Evolutionary conservation across 2,329 filamentous ascomycete genomes (phyloP).

Genomic region (Emydomyces testavorans): DNA sequence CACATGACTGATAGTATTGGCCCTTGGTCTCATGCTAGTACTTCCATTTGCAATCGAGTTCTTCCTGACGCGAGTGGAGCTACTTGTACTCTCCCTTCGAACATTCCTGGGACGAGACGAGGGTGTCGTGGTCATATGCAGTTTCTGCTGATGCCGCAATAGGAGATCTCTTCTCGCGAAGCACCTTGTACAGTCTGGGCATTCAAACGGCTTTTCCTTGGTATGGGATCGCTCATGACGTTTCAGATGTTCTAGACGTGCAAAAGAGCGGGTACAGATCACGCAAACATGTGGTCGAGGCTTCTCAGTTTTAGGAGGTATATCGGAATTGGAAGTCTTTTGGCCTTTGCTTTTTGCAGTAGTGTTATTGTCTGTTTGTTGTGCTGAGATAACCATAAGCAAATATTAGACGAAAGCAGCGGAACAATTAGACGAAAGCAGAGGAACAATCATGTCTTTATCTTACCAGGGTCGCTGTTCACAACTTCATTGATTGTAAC

Average conservation of each 20-base stretch:
- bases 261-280: conserved; percentile 86
- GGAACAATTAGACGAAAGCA: neutral
- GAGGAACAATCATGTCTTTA: neutral
- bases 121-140: conserved; percentile 84
- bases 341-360: conserved; percentile 1
- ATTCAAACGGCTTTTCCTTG: conserved; percentile 98
- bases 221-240: conserved; percentile 96
- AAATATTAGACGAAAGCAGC: conserved; percentile 12
- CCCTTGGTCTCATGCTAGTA: conserved; percentile 66
- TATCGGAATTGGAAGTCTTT: conserved; percentile 12
- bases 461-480: conserved; percentile 31
- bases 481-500: conserved; percentile 34
- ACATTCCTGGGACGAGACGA: conserved; percentile 71
- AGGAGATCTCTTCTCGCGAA: conserved; percentile 89
- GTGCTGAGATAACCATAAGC: conserved; percentile 13
- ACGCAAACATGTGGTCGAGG: conserved; percentile 86
- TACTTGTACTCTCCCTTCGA: conserved; percentile 75
- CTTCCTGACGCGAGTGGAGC: conserved; percentile 70
- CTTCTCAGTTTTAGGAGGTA: conserved; percentile 75
- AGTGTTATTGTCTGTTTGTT: conserved; percentile 10
- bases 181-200: conserved; percentile 83
- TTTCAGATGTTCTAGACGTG: conserved; percentile 89
- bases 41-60: conserved; percentile 61
- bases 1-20: conserved; percentile 93
- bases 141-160: conserved; percentile 92